Percentiles rank a stretch among this genome's conserved stretches.
Evolutionary conservation across 2,329 filamentous ascomycete species (phyloP).

Genomic region (Trichoderma sp.): DNA sequence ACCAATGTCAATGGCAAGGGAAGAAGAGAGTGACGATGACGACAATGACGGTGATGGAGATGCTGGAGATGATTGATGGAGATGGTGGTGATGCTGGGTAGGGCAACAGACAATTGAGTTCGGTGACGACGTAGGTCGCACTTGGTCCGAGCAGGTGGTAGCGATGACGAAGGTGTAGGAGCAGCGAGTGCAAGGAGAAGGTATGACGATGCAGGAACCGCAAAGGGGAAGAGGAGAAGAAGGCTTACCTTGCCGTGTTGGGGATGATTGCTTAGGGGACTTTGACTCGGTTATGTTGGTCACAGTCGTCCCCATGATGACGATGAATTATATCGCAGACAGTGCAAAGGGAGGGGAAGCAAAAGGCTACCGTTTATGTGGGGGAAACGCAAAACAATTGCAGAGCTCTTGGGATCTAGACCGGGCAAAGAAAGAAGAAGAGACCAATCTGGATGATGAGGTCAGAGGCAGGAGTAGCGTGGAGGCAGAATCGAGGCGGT

Average conservation of each 20-base stretch:
- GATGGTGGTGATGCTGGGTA: neutral
- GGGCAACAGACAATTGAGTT: constrained; percentile 8
- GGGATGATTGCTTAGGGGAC: constrained; percentile 47
- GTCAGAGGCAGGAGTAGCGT: constrained; percentile 35
- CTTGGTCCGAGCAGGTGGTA: constrained; percentile 18
- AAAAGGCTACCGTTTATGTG: constrained; percentile 29
- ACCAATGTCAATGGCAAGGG: neutral
- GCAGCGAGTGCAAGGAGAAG: constrained; percentile 11
- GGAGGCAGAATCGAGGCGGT: constrained; percentile 23
- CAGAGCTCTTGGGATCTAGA: neutral
- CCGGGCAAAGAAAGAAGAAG: constrained; percentile 23
- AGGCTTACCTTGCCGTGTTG: constrained; percentile 44
- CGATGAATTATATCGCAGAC: constrained; percentile 42
- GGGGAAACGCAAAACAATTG: constrained; percentile 29
- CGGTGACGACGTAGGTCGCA: neutral
- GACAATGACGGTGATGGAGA: neutral
- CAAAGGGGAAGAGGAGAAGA: constrained; percentile 21
- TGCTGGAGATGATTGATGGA: neutral
- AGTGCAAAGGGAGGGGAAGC: constrained; percentile 21
- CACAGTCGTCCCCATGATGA: constrained; percentile 49
- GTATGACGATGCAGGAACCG: constrained; percentile 22
- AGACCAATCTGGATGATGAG: constrained; percentile 38
- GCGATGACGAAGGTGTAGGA: constrained; percentile 22
- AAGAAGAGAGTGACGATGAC: neutral
- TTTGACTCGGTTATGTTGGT: constrained; percentile 44